phyloP scores from a whole-genome alignment of 2,329 filamentous ascomycete genomes.

The Verticillium klebahnii region DNA sequence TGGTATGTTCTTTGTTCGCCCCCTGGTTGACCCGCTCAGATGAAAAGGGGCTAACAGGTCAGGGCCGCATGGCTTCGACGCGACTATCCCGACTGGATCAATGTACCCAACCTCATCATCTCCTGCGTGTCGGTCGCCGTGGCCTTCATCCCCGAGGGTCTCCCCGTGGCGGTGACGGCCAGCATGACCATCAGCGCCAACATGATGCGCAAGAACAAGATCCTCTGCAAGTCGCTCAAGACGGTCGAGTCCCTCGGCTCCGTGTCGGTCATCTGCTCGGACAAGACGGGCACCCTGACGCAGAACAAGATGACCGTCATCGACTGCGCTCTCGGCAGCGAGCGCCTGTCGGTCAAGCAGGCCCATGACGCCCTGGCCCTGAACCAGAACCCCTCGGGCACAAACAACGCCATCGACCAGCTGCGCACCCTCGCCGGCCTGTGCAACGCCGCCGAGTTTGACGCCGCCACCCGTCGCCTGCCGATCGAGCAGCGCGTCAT shows the following conservation, averaged over 20 bases:
- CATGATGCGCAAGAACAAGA: slow-evolving; percentile 63
- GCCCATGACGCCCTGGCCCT: slow-evolving; percentile 56
- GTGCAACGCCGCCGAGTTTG: slow-evolving; percentile 74
- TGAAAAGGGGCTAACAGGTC: slow-evolving; percentile 43
- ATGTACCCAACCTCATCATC: slow-evolving; percentile 57
- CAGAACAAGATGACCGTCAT: slow-evolving; percentile 64
- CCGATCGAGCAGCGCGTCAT: slow-evolving; percentile 60
- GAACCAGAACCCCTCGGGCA: slow-evolving; percentile 31
- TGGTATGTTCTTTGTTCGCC: slow-evolving; percentile 20
- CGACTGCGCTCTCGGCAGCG: slow-evolving; percentile 50
- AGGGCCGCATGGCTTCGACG: slow-evolving; percentile 64
- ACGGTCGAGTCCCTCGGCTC: slow-evolving; percentile 66
- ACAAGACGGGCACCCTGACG: slow-evolving; percentile 70
- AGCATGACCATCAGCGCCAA: slow-evolving; percentile 61
- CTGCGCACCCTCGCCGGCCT: slow-evolving; percentile 59
- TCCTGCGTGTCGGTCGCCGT: slow-evolving; percentile 56
- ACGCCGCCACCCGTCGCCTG: slow-evolving; percentile 55
- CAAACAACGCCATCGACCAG: slow-evolving; percentile 58
- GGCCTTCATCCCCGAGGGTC: slow-evolving; percentile 59
- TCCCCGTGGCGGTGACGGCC: slow-evolving; percentile 49
- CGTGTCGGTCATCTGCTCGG: slow-evolving; percentile 69
- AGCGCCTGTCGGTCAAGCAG: slow-evolving; percentile 55
- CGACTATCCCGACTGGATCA: slow-evolving; percentile 65
- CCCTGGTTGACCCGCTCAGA: neutral
- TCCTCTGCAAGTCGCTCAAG: slow-evolving; percentile 61